Evolutionary conservation across 1,284 basidiomycete species (phyloP).

Genomic region (Inonotus obliquus): DNA sequence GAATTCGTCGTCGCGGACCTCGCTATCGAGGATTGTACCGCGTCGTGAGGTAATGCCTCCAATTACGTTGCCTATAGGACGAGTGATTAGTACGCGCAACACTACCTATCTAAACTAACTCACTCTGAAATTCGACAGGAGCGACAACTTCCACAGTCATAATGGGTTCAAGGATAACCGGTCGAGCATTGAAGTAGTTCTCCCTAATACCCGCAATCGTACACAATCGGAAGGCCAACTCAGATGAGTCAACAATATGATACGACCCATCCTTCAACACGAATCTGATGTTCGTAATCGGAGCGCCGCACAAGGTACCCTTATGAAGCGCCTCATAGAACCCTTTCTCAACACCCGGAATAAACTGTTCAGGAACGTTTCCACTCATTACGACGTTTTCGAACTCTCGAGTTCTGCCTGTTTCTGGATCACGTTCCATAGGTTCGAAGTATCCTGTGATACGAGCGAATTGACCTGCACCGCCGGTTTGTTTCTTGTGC

Average conservation of each 20-base stretch:
- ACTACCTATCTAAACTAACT: slow-evolving; percentile 24
- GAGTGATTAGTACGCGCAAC: neutral
- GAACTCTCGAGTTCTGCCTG: slow-evolving; percentile 84
- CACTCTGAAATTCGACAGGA: slow-evolving; percentile 94
- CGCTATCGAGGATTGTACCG: slow-evolving; percentile 94
- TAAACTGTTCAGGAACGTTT: slow-evolving; percentile 87
- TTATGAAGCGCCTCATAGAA: slow-evolving; percentile 95
- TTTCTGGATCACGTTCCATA: slow-evolving; percentile 77
- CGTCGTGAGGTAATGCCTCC: slow-evolving; percentile 91
- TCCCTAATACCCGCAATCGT: slow-evolving; percentile 93
- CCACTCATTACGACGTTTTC: slow-evolving; percentile 90
- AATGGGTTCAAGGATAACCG: slow-evolving; percentile 92
- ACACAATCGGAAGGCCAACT: slow-evolving; percentile 91
- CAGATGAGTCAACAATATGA: slow-evolving; percentile 96
- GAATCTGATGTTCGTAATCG: slow-evolving; percentile 83
- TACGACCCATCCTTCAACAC: slow-evolving; percentile 90
- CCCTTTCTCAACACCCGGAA: slow-evolving; percentile 96
- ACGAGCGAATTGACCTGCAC: slow-evolving; percentile 94
- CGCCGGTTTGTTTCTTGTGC: slow-evolving; percentile 98
- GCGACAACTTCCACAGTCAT: slow-evolving; percentile 99
- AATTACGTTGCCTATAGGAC: slow-evolving; percentile 71
- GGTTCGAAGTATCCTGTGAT: slow-evolving; percentile 93
- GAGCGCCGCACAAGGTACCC: slow-evolving; percentile 87
- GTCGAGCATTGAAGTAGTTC: slow-evolving; percentile 72
- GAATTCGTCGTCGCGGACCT: slow-evolving; percentile 97